Base-by-base conservation (phyloP, 257 asterid species). In the Verbena officinalis region DNA sequence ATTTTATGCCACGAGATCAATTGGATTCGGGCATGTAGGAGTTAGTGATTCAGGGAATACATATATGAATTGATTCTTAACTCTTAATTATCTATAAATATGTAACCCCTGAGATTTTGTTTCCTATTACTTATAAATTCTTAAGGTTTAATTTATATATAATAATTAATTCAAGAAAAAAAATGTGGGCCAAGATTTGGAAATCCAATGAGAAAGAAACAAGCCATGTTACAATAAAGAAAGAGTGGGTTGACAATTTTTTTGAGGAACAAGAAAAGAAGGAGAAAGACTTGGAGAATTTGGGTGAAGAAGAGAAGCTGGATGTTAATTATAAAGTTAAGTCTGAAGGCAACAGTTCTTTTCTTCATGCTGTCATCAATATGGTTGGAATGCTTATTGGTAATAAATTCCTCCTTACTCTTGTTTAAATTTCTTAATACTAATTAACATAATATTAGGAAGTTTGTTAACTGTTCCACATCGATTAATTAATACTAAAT, bases 311-410 rank as follows among this genome's bases (percentile, higher is more conserved):
- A 27, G 69, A 70, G 54, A 67, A 74, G n/a, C n/a, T n/a, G 16
- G 74, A 30, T 52, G 21, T 57, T 2, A 27, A 27, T n/a, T n/a
- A n/a, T 15, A 21, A 49, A 44, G 49, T 56, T 9, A 67, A 54
- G 20, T n/a, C 52, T 12, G 52, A 75, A 64, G 60, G 53, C 49
- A 75, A 50, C n/a, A 55, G 71, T 55, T 73, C 91, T 68, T 86
- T 86, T 64, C 74, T 82, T 61, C 88, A 88, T 75, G 79, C 91
- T 11, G 95, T 86, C 73, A 64, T 75, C 77, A 86, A 88, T 76
- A 86, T 86, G 96, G 60, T 78, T 62, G 95, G 96, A 55, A 88
- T 88, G 95, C 89, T 88, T 46, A 78, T 86, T 72, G 91, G 95
- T 86, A 70, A n/a, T n/a, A n/a, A n/a, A 33, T 36, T 36, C 6